phyloP scores from a whole-genome alignment of 768 basidiomycete species.

The Russula sp. region DNA sequence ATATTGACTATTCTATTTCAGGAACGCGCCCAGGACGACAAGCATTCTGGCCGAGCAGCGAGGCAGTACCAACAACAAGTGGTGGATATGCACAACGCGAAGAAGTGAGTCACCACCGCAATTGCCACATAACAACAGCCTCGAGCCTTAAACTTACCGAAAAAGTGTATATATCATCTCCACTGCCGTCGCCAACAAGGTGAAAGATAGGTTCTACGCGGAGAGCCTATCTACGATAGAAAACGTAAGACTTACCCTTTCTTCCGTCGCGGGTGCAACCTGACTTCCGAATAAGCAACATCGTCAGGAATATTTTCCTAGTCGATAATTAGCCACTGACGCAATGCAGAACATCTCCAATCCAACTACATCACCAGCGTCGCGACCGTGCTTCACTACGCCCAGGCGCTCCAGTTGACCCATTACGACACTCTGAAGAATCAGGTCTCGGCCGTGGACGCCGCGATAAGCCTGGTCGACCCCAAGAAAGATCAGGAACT shows the following conservation, averaged over 20 bases:
- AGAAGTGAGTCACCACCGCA: constrained; percentile 48
- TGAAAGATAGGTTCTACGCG: constrained; percentile 65
- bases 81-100: constrained; percentile 70
- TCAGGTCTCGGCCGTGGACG: constrained; percentile 40
- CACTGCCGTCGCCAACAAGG: constrained; percentile 58
- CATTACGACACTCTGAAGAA: constrained; percentile 55
- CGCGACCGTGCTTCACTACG: constrained; percentile 45
- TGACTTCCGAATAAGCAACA: constrained; percentile 45
- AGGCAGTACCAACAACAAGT: constrained; percentile 72
- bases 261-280: not conserved
- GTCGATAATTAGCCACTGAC: constrained; percentile 6
- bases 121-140: not conserved
- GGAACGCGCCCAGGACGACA: constrained; percentile 65
- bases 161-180: constrained; percentile 65
- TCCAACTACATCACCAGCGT: constrained; percentile 51
- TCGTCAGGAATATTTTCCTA: constrained; percentile 38
- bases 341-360: constrained; percentile 57
- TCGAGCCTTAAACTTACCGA: not conserved
- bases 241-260: constrained; percentile 44
- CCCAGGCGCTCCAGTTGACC: constrained; percentile 48
- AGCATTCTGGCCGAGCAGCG: constrained; percentile 64
- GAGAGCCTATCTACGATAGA: constrained; percentile 62
- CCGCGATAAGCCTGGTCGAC: constrained; percentile 45
- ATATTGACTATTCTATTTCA: constrained; percentile 26
- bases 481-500: constrained; percentile 56